These are phyloP conservation scores for Skeletonema tropicum DNA, from an alignment of 108 stramenopile genomes.

Conservation along the genomic window DNA sequence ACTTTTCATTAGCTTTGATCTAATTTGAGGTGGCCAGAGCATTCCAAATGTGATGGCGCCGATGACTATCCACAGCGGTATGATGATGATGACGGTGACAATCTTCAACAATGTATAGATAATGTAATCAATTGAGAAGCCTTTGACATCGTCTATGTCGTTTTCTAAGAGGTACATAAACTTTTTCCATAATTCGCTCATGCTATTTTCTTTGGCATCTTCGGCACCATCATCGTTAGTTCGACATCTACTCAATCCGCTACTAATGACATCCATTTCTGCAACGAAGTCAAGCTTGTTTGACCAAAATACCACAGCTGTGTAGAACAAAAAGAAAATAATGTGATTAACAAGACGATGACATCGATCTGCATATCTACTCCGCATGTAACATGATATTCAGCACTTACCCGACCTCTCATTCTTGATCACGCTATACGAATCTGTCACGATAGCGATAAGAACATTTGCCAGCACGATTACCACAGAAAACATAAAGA, in stretches of 20 bases:
- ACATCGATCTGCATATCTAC: background rate
- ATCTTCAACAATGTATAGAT: slow-evolving; percentile 23
- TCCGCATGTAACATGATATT: background rate
- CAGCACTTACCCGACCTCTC: slow-evolving; percentile 46
- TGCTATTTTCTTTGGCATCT: slow-evolving; percentile 10
- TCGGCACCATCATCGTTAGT: background rate
- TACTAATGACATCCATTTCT: slow-evolving; percentile 57
- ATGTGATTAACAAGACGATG: background rate
- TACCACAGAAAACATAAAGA: slow-evolving; percentile 39
- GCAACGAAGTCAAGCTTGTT: slow-evolving; percentile 65
- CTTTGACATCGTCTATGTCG: slow-evolving; percentile 11
- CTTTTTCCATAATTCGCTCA: slow-evolving; percentile 43
- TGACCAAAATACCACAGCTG: slow-evolving; percentile 63
- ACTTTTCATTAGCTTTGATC: slow-evolving; percentile 52
- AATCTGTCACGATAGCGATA: slow-evolving; percentile 80
- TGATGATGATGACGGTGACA: slow-evolving; percentile 48
- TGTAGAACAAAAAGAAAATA: background rate
- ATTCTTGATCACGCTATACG: slow-evolving; percentile 60
- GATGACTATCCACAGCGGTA: slow-evolving; percentile 72
- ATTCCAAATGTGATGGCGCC: slow-evolving; percentile 65
- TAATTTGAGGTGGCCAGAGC: slow-evolving; percentile 80
- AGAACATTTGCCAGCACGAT: slow-evolving; percentile 71
- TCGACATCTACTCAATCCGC: background rate
- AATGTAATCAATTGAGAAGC: slow-evolving; percentile 18
- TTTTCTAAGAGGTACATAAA: slow-evolving; percentile 49